Evolutionary conservation across 202 grass and related monocot species (phyloP), one percentile per base, ranked within the genome.

Genomic region (Thinopyrum obtusiflorum): DNA sequence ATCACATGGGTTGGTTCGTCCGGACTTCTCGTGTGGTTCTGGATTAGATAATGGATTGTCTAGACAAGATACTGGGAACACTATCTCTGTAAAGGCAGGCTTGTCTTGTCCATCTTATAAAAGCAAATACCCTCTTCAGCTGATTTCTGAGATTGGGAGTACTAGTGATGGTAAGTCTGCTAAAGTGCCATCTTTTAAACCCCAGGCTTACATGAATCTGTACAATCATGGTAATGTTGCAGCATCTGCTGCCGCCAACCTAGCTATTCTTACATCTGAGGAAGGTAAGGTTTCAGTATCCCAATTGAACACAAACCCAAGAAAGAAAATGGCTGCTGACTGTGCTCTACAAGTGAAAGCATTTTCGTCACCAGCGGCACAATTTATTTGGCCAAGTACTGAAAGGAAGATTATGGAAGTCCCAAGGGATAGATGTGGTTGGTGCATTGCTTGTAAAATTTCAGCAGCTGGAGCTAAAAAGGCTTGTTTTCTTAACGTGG

Each of bases 401-500:
- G 97, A 97, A 83, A 97, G 85, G 87, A 95, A 92, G 81, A 68
- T 92, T 79, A 91, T 89, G 86, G 97, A 99, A 87, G 86, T 97
- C 32, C 97, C 97, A 65, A 94, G 93, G 91, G 97, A 99, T 89
- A 88, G 70, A 88, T 99, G 97, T 82, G 97, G 97, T 82, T 99
- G 97, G 97, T 99, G 97, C 80, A 77, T 97, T 90, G 85, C 92
- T 28, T 99, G 97, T 80, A 90, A 91, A 95, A 94, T 87, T 90
- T 91, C 89, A 68, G 85, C 90, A 28, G 80, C 25, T 83, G 81
- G 86, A 87, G 88, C 61, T 65, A 99, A 94, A 91, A 94, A 87
- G 13, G 92, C 92, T 31, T 99, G 97, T 83, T 94, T 97, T 71
- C 83, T 99, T 79, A 99, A 97, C 83, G 76, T 90, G 83, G 93